Evolutionary conservation across 139 green algal species (phyloP).

Genomic region (Asterochloris erici): DNA sequence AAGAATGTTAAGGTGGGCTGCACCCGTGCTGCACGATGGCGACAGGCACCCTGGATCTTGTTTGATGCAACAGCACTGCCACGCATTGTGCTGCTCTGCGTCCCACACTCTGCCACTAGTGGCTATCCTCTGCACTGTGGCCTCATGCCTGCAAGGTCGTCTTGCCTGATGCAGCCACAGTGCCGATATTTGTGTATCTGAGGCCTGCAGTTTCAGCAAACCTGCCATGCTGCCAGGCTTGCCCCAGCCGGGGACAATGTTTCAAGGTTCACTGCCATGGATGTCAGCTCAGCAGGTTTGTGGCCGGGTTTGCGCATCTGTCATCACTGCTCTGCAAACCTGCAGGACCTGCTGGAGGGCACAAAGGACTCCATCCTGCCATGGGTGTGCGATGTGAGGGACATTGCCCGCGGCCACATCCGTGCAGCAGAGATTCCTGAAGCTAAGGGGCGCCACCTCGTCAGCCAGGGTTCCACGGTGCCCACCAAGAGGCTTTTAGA

Average conservation of each 20-base stretch:
- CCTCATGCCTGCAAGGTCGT: too few species aligned
- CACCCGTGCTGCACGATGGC: not conserved
- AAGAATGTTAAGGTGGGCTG: constrained; percentile 17
- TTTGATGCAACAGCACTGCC: too few species aligned
- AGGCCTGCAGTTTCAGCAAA: too few species aligned
- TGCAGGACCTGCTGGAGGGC: constrained; percentile 1
- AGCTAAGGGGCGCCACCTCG: constrained; percentile 43
- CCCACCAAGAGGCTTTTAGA: constrained; percentile 3
- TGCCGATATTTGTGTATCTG: not conserved
- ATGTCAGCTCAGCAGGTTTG: not conserved
- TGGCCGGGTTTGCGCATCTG: not conserved
- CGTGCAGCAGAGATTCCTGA: constrained; percentile 23
- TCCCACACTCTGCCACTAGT: too few species aligned
- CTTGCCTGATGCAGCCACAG: not conserved
- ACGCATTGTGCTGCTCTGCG: too few species aligned
- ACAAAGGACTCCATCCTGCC: constrained; percentile 14
- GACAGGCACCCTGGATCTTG: too few species aligned
- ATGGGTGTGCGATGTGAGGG: constrained; percentile 36
- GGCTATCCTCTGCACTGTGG: too few species aligned
- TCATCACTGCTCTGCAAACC: not conserved
- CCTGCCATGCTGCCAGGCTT: not conserved
- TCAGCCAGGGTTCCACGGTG: constrained; percentile 16
- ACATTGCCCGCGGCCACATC: constrained; percentile 44
- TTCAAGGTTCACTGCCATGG: not conserved
- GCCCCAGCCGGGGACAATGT: not conserved